phyloP scores from a whole-genome alignment of 192 early-diverging fungal species.

The Coemansia sp. region DNA sequence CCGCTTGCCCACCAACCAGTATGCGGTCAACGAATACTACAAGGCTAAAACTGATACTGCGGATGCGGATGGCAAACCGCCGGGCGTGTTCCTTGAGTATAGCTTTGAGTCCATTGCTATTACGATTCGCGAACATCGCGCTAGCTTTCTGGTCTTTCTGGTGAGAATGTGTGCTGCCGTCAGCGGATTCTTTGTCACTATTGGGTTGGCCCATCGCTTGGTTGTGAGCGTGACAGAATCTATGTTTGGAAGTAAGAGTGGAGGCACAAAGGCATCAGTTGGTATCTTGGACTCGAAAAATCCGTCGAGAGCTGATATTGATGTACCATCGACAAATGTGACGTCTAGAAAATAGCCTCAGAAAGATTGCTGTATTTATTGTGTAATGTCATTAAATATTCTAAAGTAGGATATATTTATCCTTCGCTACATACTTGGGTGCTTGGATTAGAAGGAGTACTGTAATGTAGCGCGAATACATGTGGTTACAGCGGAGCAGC shows the following conservation, averaged over 20 bases:
- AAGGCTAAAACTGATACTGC: slow-evolving; percentile 18
- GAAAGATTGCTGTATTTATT: background rate
- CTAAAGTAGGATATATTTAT: too few relatives aligned
- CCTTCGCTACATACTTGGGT: too few relatives aligned
- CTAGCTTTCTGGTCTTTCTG: slow-evolving; percentile 69
- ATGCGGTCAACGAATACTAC: slow-evolving; percentile 85
- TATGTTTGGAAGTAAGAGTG: background rate
- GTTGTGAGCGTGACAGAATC: slow-evolving; percentile 15
- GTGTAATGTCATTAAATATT: background rate
- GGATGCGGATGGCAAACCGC: slow-evolving; percentile 20
- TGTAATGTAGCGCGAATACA: too few relatives aligned
- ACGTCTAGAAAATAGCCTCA: background rate
- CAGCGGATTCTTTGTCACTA: slow-evolving; percentile 78
- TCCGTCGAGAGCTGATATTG: background rate
- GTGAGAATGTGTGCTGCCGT: slow-evolving; percentile 84
- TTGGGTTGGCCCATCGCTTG: slow-evolving; percentile 61
- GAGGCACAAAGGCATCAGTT: too few relatives aligned
- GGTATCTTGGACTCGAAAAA: slow-evolving; percentile 3
- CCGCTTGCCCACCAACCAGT: slow-evolving; percentile 85
- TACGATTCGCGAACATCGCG: slow-evolving; percentile 67
- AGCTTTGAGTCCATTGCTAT: slow-evolving; percentile 88
- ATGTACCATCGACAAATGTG: background rate
- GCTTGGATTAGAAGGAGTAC: too few relatives aligned
- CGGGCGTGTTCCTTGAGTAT: slow-evolving; percentile 88
- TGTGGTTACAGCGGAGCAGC: too few relatives aligned